A percentile compares a stretch with the other conserved stretches of the same genome.
Evolutionary conservation across 805 yeast genomes (phyloP).

Genomic region (Danielia oregonensis): DNA sequence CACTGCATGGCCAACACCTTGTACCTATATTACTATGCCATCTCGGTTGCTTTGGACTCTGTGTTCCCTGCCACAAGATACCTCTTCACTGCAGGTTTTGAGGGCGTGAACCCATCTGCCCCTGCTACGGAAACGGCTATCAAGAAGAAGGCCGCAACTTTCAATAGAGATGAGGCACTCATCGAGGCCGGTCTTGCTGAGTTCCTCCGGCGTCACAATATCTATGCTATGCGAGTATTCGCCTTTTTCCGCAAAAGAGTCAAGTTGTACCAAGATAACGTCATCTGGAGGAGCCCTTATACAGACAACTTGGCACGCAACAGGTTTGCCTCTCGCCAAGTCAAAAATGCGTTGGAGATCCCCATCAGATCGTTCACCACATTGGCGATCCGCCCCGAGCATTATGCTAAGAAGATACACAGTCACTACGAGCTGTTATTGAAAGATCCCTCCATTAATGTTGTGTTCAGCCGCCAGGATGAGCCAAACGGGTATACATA

Average conservation of each 20-base stretch:
- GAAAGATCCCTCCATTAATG: constrained; percentile 2
- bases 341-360: constrained; percentile 10
- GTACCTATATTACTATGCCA: constrained; percentile 19
- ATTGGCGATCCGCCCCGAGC: constrained; percentile 9
- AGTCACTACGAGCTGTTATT: constrained; percentile 1
- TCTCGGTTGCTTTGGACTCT: constrained; percentile 21
- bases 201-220: constrained; percentile 22
- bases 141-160: constrained; percentile 5
- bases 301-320: constrained; percentile 8
- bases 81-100: constrained; percentile 19
- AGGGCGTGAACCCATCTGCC: constrained; percentile 2
- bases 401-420: constrained; percentile 8
- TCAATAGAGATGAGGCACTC: constrained; percentile 1
- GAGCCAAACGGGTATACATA: constrained; percentile 4
- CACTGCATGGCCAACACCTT: constrained; percentile 18
- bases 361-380: constrained; percentile 6
- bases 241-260: constrained; percentile 21
- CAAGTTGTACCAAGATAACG: constrained; percentile 15
- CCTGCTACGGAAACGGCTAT: constrained; percentile 11
- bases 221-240: constrained; percentile 21
- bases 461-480: constrained; percentile 18
- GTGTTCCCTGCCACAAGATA: constrained; percentile 21
- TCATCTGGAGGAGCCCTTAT: constrained; percentile 15
- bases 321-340: constrained; percentile 13
- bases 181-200: constrained; percentile 8